Evolutionary conservation across 1,284 basidiomycete species (phyloP).

Genomic region (Malassezia restricta): DNA sequence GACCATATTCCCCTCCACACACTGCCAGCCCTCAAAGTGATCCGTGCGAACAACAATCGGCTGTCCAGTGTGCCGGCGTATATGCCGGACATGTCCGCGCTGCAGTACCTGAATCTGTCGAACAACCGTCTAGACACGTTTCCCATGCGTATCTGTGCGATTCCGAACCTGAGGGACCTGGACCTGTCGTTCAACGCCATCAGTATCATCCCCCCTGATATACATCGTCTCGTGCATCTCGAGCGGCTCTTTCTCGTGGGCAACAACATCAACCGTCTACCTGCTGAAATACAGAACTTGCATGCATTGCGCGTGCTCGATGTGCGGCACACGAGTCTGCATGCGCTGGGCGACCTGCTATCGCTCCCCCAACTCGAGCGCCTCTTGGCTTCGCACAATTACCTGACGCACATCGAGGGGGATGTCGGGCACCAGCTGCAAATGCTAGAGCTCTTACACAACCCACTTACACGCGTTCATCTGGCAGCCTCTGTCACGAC

Average conservation of each 20-base stretch:
- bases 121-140: conserved; percentile 88
- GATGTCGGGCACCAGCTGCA: conserved; percentile 22
- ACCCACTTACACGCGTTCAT: conserved; percentile 34
- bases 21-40: conserved; percentile 60
- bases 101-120: conserved; percentile 79
- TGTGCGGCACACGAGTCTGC: conserved; percentile 34
- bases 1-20: conserved; percentile 71
- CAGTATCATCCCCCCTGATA: conserved; percentile 64
- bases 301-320: conserved; percentile 33
- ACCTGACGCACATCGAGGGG: conserved; percentile 34
- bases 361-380: conserved; percentile 28
- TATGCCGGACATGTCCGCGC: conserved; percentile 61
- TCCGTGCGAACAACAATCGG: conserved; percentile 85
- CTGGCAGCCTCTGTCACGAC: conserved; percentile 50
- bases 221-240: conserved; percentile 55
- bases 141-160: conserved; percentile 64
- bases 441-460: conserved; percentile 34
- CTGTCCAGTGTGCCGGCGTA: conserved; percentile 75
- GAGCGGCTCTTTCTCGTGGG: conserved; percentile 37
- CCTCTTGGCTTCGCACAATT: conserved; percentile 39
- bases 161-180: conserved; percentile 65
- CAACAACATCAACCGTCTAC: conserved; percentile 34
- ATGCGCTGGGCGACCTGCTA: conserved; percentile 32
- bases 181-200: conserved; percentile 94
- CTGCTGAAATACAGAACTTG: conserved; percentile 28